Evolutionary conservation across 1,139 yeast species (phyloP), one percentile per base, ranked within the genome.

Genomic region (Yamadazyma triangularis): DNA sequence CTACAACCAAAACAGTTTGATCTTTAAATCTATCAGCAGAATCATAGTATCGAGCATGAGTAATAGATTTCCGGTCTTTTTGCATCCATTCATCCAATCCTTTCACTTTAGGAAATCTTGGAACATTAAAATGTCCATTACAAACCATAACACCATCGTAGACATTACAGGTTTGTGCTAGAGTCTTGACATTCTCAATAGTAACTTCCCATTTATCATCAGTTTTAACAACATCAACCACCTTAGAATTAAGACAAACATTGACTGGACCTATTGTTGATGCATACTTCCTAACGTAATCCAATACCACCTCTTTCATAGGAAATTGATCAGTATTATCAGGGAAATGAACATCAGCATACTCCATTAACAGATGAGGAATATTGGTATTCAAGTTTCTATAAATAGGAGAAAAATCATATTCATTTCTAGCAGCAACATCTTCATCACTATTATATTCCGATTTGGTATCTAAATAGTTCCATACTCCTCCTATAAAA

Each of bases 401-500:
- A 45, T 72, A 72, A 66, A 71, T 67, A 10, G 77, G 68, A 4
- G 76, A 66, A 24, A 51, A 53, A 38, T 48, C 28, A 15, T 31
- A 21, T 10, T 34, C 32, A 6, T 30, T 24, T 18, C 53, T 51
- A 26, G 58, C 44, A 40, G 62, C 64, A 62, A 72, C 59, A 11
- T 76, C 64, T 4, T 32, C 13, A 13, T 41, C 39, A 7, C 23
- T 28, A 3, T 10, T 12, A 20, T 29, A 41, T 12, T 34, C 13
- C 3, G 28, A 28, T 40, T 61, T 64, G 28, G 53, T 47, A 2
- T 55, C 52, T 11, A 48, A 49, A 30, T 63, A 68, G 41, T 63
- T 60, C 78, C 79, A 73, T 11, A 73, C 49, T 0, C 79, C 78
- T 20, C 78, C 78, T 9, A 69, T 44, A 8, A 49, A 40, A 16